These are phyloP conservation scores for Colletotrichum sp. DNA, from an alignment of 2,329 filamentous ascomycete species.

Conservation along the genomic window DNA sequence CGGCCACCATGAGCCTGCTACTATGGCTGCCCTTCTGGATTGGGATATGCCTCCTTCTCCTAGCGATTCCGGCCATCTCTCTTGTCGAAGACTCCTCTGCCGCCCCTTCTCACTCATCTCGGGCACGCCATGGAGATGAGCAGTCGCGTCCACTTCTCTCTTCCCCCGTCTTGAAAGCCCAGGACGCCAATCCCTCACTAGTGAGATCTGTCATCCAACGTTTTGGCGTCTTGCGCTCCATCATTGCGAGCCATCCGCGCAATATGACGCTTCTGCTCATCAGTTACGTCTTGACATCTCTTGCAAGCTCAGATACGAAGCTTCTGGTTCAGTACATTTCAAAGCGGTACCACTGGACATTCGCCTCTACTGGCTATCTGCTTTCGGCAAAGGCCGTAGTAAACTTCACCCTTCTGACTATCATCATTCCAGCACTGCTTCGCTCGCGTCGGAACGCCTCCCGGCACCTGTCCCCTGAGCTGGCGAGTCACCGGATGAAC, in stretches of 20 bases:
- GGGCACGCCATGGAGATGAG: slow-evolving; percentile 28
- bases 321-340: slow-evolving; percentile 56
- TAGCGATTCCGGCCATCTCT: slow-evolving; percentile 35
- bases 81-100: neutral
- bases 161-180: slow-evolving; percentile 42
- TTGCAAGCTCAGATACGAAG: slow-evolving; percentile 57
- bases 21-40: slow-evolving; percentile 49
- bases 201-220: slow-evolving; percentile 21
- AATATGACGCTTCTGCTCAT: slow-evolving; percentile 48
- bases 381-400: slow-evolving; percentile 52
- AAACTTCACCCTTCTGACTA: slow-evolving; percentile 48
- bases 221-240: slow-evolving; percentile 31
- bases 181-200: slow-evolving; percentile 19
- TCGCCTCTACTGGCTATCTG: slow-evolving; percentile 51
- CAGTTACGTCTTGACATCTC: slow-evolving; percentile 51
- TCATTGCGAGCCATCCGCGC: slow-evolving; percentile 40
- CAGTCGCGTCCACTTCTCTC: slow-evolving; percentile 42
- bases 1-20: slow-evolving; percentile 46
- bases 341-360: slow-evolving; percentile 50
- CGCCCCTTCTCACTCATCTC: neutral
- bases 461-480: slow-evolving; percentile 20
- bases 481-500: slow-evolving; percentile 33
- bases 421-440: slow-evolving; percentile 45
- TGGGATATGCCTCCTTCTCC: slow-evolving; percentile 38
- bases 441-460: slow-evolving; percentile 10